Conservation (phyloP, 2,329 filamentous ascomycete genomes). For the Phyllosticta citriasiana region DNA sequence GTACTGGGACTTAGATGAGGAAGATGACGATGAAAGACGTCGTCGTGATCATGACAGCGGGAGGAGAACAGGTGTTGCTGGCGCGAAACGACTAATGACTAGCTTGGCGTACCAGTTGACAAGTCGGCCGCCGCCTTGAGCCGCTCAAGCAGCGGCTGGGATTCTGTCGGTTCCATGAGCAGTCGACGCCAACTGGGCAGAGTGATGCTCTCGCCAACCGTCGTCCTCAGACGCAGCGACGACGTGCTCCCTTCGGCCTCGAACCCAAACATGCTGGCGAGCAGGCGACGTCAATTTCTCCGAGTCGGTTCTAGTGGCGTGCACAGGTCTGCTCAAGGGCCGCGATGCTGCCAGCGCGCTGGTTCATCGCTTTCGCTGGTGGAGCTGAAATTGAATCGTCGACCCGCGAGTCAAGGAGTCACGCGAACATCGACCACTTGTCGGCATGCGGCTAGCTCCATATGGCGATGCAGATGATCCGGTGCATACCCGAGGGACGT, state of each 20-base stretch:
- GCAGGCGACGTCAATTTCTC: neutral
- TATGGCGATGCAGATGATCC: neutral
- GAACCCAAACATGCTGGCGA: neutral
- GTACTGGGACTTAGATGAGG: neutral
- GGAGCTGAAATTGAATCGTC: neutral
- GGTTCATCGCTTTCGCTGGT: neutral
- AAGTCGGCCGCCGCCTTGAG: neutral
- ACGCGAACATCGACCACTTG: neutral
- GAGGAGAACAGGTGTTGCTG: neutral
- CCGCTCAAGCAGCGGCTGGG: neutral
- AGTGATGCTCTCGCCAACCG: neutral
- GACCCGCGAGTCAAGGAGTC: neutral
- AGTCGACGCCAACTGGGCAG: conserved; percentile 1
- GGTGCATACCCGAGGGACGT: neutral
- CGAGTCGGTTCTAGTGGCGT: neutral
- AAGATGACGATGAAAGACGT: neutral
- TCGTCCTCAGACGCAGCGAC: conserved; percentile 1
- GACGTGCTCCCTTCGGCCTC: neutral
- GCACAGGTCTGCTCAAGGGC: neutral
- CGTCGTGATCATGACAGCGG: neutral
- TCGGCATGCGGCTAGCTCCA: neutral
- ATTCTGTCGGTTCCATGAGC: conserved; percentile 3
- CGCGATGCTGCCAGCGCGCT: neutral
- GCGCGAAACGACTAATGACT: neutral
- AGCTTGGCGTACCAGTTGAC: neutral